Percentiles rank a stretch among this genome's conserved stretches.
Evolutionary conservation across 1,139 yeast genomes (phyloP).

Genomic region (Lodderomyces pseudojiufengensis): DNA sequence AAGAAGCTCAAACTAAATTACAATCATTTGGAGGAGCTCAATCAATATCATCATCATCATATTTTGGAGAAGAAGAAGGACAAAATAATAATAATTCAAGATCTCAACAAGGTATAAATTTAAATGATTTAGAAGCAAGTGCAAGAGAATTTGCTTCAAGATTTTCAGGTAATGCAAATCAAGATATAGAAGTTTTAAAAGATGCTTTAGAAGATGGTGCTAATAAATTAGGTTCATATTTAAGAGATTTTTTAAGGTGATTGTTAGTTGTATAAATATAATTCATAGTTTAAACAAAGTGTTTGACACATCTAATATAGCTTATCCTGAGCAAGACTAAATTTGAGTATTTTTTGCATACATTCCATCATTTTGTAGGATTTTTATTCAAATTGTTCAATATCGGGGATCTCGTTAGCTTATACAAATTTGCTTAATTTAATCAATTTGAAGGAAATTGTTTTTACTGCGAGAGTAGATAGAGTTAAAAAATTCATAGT

Average conservation of each 20-base stretch:
- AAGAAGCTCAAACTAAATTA: slow-evolving; percentile 75
- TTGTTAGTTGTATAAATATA: no score
- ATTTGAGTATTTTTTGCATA: no score
- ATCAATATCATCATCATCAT: slow-evolving; percentile 85
- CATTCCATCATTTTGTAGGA: no score
- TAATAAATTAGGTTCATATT: slow-evolving; percentile 73
- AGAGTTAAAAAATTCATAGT: no score
- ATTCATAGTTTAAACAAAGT: no score
- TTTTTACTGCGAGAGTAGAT: no score
- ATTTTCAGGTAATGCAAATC: slow-evolving; percentile 73
- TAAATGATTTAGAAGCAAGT: slow-evolving; percentile 47
- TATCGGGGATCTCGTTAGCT: no score
- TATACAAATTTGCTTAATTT: no score
- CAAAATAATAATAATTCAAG: slow-evolving; percentile 24
- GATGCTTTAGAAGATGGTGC: slow-evolving; percentile 97
- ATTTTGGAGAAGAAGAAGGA: slow-evolving; percentile 85
- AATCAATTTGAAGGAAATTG: no score
- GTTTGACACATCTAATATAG: no score
- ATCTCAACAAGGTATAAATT: slow-evolving; percentile 17
- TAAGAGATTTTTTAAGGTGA: slow-evolving; percentile 75
- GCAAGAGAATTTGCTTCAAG: slow-evolving; percentile 69
- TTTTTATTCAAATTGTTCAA: no score
- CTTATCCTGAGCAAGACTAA: no score
- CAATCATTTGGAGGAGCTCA: slow-evolving; percentile 83
- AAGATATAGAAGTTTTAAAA: slow-evolving; percentile 81